phyloP scores from a whole-genome alignment of 495 filamentous ascomycete species.

The Clavariopsis aquatica region DNA sequence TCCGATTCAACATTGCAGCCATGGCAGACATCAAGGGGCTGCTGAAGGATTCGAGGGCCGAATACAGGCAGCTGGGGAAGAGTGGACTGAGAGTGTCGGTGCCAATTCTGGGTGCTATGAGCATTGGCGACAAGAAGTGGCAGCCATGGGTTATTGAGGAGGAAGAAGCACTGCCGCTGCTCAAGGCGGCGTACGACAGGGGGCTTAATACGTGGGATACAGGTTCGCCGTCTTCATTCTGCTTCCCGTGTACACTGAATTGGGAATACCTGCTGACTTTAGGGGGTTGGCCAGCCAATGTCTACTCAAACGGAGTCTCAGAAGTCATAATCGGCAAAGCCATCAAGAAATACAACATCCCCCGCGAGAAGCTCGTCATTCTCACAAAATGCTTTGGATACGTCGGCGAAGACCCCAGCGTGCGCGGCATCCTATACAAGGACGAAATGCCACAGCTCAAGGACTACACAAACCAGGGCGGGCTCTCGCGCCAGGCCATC shows the following conservation, averaged over 20 bases:
- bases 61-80: constrained; percentile 47
- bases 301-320: constrained; percentile 44
- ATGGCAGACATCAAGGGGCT: constrained; percentile 17
- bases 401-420: constrained; percentile 43
- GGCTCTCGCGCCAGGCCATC: constrained; percentile 42
- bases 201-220: constrained; percentile 42
- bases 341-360: constrained; percentile 50
- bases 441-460: constrained; percentile 43
- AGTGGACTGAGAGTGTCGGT: constrained; percentile 50
- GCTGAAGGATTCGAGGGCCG: constrained; percentile 46
- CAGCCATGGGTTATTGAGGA: constrained; percentile 49
- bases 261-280: not conserved
- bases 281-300: constrained; percentile 22
- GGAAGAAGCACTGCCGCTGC: constrained; percentile 40
- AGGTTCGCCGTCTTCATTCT: constrained; percentile 18
- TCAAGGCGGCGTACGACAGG: constrained; percentile 39
- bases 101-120: constrained; percentile 53
- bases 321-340: constrained; percentile 53
- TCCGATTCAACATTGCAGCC: not conserved
- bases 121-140: constrained; percentile 48
- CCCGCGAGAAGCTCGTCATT: constrained; percentile 50
- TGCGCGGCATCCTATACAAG: constrained; percentile 28
- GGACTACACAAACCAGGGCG: constrained; percentile 52
- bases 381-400: constrained; percentile 51
- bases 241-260: not conserved